phyloP scores from a whole-genome alignment of 805 yeast species.

The Wickerhamiella allomyrinae region DNA sequence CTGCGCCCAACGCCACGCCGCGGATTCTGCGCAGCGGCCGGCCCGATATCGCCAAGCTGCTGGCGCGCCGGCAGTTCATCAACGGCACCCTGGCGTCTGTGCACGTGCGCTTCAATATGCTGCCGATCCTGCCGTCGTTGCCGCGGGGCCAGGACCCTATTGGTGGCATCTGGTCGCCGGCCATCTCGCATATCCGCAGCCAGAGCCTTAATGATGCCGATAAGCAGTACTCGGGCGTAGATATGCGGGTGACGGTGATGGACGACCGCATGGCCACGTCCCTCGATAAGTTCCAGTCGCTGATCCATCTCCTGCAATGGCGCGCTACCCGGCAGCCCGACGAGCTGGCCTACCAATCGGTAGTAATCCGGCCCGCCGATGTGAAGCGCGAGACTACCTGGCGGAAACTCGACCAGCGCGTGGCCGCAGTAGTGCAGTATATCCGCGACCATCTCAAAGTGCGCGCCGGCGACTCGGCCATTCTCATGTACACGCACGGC shows the following conservation, averaged over 20 bases:
- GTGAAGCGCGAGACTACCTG: conserved; percentile 44
- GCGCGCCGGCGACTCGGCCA: conserved; percentile 55
- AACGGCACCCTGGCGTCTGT: conserved; percentile 69
- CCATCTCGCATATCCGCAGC: conserved; percentile 51
- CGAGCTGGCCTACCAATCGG: conserved; percentile 49
- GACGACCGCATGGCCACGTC: conserved; percentile 71
- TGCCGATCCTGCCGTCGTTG: conserved; percentile 42
- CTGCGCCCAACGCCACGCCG: conserved; percentile 70
- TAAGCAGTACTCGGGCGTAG: conserved; percentile 69
- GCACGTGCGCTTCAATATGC: conserved; percentile 66
- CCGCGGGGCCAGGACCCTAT: conserved; percentile 61
- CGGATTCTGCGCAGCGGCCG: conserved; percentile 75
- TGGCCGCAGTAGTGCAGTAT: conserved; percentile 61
- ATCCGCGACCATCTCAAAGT: conserved; percentile 52
- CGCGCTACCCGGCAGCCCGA: conserved; percentile 64
- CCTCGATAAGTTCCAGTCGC: conserved; percentile 53
- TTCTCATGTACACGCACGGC: conserved; percentile 71
- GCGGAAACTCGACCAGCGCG: conserved; percentile 65
- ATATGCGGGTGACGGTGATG: conserved; percentile 54
- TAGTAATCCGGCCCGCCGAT: conserved; percentile 31
- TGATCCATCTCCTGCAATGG: conserved; percentile 64
- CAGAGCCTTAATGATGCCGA: conserved; percentile 49
- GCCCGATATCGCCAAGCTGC: conserved; percentile 82
- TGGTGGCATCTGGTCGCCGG: conserved; percentile 78
- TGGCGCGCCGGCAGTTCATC: conserved; percentile 59